Percentiles rank a stretch among this genome's conserved stretches.
phyloP scores from a whole-genome alignment of 495 filamentous ascomycete genomes.

The Physcia stellaris region DNA sequence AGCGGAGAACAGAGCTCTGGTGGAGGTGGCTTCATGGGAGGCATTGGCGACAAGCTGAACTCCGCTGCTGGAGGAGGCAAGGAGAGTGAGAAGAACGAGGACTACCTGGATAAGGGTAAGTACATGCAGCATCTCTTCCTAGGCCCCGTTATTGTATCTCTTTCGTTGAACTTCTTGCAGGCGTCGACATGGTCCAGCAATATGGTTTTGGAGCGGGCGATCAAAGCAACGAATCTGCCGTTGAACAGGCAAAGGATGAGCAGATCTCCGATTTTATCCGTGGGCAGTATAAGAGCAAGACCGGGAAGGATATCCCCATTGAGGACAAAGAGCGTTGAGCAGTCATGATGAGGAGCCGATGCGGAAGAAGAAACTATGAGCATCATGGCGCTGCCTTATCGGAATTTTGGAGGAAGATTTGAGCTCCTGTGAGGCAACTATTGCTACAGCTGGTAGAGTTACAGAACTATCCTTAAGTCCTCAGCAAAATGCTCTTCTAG shows the following conservation, averaged over 20 bases:
- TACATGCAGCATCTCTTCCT: too few relatives aligned
- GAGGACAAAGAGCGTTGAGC: conserved; percentile 6
- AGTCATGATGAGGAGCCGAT: too few relatives aligned
- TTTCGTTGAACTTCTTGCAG: conserved; percentile 21
- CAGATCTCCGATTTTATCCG: conserved; percentile 50
- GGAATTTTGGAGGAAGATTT: too few relatives aligned
- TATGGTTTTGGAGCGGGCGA: conserved; percentile 24
- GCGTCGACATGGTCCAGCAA: conserved; percentile 54
- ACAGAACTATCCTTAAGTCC: too few relatives aligned
- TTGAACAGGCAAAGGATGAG: conserved; percentile 65
- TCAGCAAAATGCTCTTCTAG: too few relatives aligned
- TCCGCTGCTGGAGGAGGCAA: conserved; percentile 46
- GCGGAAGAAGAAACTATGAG: too few relatives aligned
- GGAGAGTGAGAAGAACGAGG: conserved; percentile 58
- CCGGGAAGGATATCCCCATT: conserved; percentile 9
- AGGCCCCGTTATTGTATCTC: background rate
- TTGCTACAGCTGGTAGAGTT: too few relatives aligned
- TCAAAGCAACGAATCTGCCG: conserved; percentile 56
- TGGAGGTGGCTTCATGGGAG: conserved; percentile 36
- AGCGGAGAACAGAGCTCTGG: conserved; percentile 1
- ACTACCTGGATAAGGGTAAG: conserved; percentile 52
- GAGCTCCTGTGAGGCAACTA: too few relatives aligned
- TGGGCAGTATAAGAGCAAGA: conserved; percentile 10
- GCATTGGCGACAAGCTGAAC: conserved; percentile 43
- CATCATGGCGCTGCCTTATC: too few relatives aligned